Base-by-base conservation (phyloP, 805 yeast species). In the Tetrapisispora fleetii region DNA sequence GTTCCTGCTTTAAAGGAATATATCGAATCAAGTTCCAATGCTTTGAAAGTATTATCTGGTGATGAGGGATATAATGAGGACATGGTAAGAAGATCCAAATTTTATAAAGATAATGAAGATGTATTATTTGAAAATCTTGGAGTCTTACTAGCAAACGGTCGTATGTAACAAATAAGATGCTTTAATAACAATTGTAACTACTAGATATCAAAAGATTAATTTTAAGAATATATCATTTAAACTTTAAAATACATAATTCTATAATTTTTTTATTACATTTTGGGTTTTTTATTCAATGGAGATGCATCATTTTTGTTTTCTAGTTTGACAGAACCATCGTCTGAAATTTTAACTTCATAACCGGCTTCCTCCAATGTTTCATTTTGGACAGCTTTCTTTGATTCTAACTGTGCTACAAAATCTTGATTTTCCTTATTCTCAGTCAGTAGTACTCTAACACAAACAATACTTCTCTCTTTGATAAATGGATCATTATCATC, bases 31-130 rank as follows among this genome's bases (percentile, higher is more conserved):
- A 95, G 93, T 64, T 74, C 88, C 16, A 86, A 88, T 51, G 85
- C 91, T 43, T 74, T 93, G 59, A 89, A 85, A 67, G 85, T 91
- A 14, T 73, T 93, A 54, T 78, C 88, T 51, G 89, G 95, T 54
- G 98, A 93, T 58, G 93, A 85, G 57, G 91, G 90, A 10, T 85
- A 81, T 67, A 82, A 81, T 61, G 97, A 91, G 68, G 97, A 90
- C 62, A 73, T 78, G 19, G 95, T 88, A 5, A 80, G 99, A 69
- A 78, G 84, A 58, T 79, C 96, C 3, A 80, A 81, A 17, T 93
- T 83, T 67, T 93, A 85, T 67, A 63, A 63, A 39, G 63, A 66
- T 13, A 78, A 80, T 40, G 90, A 87, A 58, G 87, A 86, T 52
- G 70, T 85, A 56, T 71, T 93, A 48, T 77, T 78, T 52, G 93